Conservation (phyloP, 176 grass and related monocot genomes). For the Aegilops speltoides region DNA sequence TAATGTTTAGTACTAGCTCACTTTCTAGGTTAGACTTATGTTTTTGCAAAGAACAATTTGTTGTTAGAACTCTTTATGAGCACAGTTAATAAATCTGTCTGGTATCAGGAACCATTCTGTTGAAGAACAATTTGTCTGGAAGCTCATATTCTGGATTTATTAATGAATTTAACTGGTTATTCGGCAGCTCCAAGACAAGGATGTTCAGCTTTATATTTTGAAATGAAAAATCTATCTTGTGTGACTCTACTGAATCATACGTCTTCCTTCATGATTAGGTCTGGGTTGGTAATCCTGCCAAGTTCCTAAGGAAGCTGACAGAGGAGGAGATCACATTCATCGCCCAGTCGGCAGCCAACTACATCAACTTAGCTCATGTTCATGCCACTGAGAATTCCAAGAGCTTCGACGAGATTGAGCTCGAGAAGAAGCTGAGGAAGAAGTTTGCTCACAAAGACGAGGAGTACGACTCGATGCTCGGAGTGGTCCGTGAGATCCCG, state of each 20-base stretch:
- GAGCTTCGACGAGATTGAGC: conserved; percentile 87
- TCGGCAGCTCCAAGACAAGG: background rate
- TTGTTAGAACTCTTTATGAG: background rate
- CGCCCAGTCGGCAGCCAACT: conserved; percentile 75
- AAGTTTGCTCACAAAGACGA: conserved; percentile 75
- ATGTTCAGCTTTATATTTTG: conserved; percentile 7
- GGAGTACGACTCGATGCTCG: conserved; percentile 90
- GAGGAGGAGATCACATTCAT: conserved; percentile 89
- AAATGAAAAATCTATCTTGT: background rate
- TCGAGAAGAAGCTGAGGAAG: conserved; percentile 86
- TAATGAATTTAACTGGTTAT: background rate
- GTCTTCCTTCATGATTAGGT: conserved; percentile 47
- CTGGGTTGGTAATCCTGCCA: conserved; percentile 95
- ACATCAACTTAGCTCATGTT: conserved; percentile 87
- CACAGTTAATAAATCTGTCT: background rate
- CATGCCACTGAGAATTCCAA: conserved; percentile 87
- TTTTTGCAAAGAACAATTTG: background rate
- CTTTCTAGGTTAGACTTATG: background rate
- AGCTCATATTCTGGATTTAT: background rate
- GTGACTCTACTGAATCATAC: background rate
- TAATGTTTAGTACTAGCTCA: background rate
- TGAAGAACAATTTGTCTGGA: background rate
- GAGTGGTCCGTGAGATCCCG: conserved; percentile 74
- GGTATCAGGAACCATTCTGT: background rate
- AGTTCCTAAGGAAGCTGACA: conserved; percentile 92